phyloP scores from a whole-genome alignment of 2,329 filamentous ascomycete genomes.

The Talaromyces sp. region DNA sequence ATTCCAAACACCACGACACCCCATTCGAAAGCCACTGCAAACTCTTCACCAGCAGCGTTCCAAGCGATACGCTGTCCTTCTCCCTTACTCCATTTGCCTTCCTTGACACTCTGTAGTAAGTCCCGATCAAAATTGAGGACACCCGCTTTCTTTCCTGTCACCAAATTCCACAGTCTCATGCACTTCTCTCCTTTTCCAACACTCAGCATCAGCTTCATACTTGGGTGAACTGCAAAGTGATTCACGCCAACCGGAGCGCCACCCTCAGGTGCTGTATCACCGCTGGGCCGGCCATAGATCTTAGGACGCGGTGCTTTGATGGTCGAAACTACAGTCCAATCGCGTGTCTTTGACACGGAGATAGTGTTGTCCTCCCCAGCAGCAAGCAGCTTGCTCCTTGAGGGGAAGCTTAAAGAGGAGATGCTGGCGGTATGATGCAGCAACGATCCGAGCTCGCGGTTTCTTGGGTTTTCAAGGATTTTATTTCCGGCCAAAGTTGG shows the following conservation, averaged over 20 bases:
- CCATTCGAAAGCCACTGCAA: slow-evolving; percentile 84
- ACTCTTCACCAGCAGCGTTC: slow-evolving; percentile 77
- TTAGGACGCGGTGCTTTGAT: slow-evolving; percentile 90
- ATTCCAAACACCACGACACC: slow-evolving; percentile 84
- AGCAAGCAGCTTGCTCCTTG: slow-evolving; percentile 83
- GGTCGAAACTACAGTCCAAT: slow-evolving; percentile 84
- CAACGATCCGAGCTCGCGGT: slow-evolving; percentile 83
- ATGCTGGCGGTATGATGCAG: slow-evolving; percentile 84
- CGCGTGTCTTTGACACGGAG: slow-evolving; percentile 80
- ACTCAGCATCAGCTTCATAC: slow-evolving; percentile 94
- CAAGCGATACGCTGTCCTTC: slow-evolving; percentile 83
- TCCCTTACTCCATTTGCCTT: slow-evolving; percentile 74
- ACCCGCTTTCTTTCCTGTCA: slow-evolving; percentile 93
- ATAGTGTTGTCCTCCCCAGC: slow-evolving; percentile 89
- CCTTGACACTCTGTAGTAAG: slow-evolving; percentile 73
- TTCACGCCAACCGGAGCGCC: slow-evolving; percentile 86
- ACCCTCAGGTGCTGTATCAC: slow-evolving; percentile 83
- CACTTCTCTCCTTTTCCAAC: slow-evolving; percentile 86
- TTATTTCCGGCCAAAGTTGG: slow-evolving; percentile 71
- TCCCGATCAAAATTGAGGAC: slow-evolving; percentile 81
- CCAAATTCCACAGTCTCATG: slow-evolving; percentile 94
- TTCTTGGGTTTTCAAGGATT: slow-evolving; percentile 80
- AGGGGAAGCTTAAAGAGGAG: slow-evolving; percentile 78
- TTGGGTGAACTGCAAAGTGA: slow-evolving; percentile 92
- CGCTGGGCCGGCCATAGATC: slow-evolving; percentile 75